Evolutionary conservation across 2,329 filamentous ascomycete species (phyloP), one percentile per base, ranked within the genome.

Genomic region (Aspergillus sp.): DNA sequence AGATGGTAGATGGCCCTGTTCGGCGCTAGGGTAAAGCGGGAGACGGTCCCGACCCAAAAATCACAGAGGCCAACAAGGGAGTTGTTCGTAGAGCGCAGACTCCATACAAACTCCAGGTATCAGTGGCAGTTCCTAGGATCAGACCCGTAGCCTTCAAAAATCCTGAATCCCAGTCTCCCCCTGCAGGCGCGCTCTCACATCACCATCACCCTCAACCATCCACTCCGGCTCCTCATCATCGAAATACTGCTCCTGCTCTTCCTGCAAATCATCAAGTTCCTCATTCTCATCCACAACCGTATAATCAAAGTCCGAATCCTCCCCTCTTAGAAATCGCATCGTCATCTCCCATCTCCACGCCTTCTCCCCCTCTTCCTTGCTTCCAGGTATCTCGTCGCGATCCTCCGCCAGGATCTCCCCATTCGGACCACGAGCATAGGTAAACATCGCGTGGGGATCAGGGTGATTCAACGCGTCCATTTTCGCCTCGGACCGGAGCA

Each of bases 231-330:
- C 87, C 77, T 96, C 89, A 5, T 86, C 86, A 20, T 92, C 90
- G 69, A 96, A 93, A 79, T 90, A 96, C 19, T 81, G 82, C 39
- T 96, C 90, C 72, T 93, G 82, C 63, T 83, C 81, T 77, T 84
- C 79, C 69, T 81, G 73, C 79, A 75, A 70, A 73, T 87, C 85
- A 70, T 96, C 91, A 56, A 86, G 87, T 19, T 87, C 86, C 30
- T 91, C 87, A 67, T 89, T 86, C 37, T 78, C 77, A 68, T 96
- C 92, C 5, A 96, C 87, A 3, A 63, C 66, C 1, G 67, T 72
- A 69, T 96, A 96, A 60, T 93, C 88, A 66, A 96, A 93, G 48
- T 96, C 91, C 1, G 82, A 80, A 68, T 96, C 92, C 5, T 82
- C 82, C 0, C 92, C 92, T 19, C 81, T 77, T 30, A 96, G 73